Evolutionary conservation across 805 yeast species (phyloP), one percentile per base, ranked within the genome.

Genomic region (Yamadazyma tumulicola): DNA sequence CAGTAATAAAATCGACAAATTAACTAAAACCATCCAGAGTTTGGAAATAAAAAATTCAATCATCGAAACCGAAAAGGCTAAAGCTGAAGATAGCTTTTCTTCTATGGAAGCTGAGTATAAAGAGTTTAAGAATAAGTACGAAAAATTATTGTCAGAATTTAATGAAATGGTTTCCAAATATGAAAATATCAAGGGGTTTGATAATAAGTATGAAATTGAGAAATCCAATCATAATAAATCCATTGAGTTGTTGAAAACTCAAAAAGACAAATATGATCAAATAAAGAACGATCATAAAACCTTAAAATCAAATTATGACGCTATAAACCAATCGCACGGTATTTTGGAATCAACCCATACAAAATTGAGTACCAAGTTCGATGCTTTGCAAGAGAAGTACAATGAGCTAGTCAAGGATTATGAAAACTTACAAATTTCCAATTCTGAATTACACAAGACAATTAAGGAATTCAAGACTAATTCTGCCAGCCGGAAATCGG

Each of bases 281-380:
- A 34, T 60, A n/a, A 47, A 37, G 4, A 29, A 43, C n/a, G 47
- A 51, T 19, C 29, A 57, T 23, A 54, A 49, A 29, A 46, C 49
- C 1, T 37, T 68, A 1, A 54, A 54, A 13, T 10, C 40, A 13
- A 67, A 63, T 20, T 64, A 63, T 26, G 69, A 64, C 7, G 55
- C 49, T 13, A 28, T 48, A 9, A 41, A 44, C 7, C 46, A 46
- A 31, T 47, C 48, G 6, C 47, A 52, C 34, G 48, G 45, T 17
- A 42, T 41, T 11, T 33, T 39, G 10, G 34, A 40, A 16, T 11
- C 23, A 18, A 29, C 18, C n/a, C 23, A 29, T 15, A 8, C 25
- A 10, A 13, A 7, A 18, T 22, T 28, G 22, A 17, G 13, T 12
- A 21, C 28, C 2, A 36, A 32, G n/a, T 15, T 45, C 17, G 29